Evolutionary conservation across 371 early-diverging fungal species (phyloP), one percentile per base, ranked within the genome.

Genomic region (Apophysomyces sp.): DNA sequence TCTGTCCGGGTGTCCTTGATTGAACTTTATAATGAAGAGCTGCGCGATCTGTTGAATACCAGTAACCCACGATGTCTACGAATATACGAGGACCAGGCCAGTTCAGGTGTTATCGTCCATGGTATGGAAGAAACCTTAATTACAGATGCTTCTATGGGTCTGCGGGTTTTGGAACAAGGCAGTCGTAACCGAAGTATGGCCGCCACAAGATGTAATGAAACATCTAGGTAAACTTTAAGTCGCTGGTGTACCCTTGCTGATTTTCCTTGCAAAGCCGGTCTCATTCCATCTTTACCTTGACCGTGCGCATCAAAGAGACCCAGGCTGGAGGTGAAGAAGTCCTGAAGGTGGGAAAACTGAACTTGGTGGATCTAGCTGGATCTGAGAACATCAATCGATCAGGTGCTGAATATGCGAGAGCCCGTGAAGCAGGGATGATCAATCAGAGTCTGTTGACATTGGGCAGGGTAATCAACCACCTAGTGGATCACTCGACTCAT

Each of bases 281-380:
- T n/a, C n/a, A n/a, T n/a, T n/a, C n/a, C n/a, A n/a, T n/a, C n/a
- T n/a, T n/a, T n/a, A n/a, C n/a, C n/a, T n/a, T n/a, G n/a, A n/a
- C n/a, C n/a, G n/a, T n/a, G n/a, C n/a, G n/a, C n/a, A n/a, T n/a
- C n/a, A n/a, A n/a, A n/a, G n/a, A n/a, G n/a, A n/a, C n/a, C n/a
- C n/a, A n/a, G n/a, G n/a, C n/a, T n/a, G n/a, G n/a, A n/a, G 75
- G 80, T 4, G 82, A 86, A 39, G 81, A 84, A 75, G 59, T 87
- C 11, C 69, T 78, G n/a, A 74, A 92, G 24, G 82, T 83, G 8
- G 92, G 94, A 34, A 99, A 98, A 76, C 95, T 98, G 67, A 94
- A 98, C 72, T 99, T 99, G 86, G 99, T 99, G 39, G 99, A 99
- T 85, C 79, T 99, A 67, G 99, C 99, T 30, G 99, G 99, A 24